phyloP scores from a whole-genome alignment of 1,284 basidiomycete species.

The Papiliotrema fonsecae region DNA sequence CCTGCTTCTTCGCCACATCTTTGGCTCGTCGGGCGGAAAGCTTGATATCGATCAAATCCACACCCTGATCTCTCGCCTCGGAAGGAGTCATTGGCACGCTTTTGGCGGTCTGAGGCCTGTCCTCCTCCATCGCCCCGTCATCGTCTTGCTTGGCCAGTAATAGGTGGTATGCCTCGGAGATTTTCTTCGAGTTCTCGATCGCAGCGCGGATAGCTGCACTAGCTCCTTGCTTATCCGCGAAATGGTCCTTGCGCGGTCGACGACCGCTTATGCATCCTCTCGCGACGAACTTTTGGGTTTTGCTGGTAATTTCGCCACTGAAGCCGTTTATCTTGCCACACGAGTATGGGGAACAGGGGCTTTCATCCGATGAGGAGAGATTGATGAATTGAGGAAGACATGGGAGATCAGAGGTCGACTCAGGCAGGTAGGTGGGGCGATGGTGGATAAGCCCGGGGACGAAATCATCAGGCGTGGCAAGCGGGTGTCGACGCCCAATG shows the following conservation, averaged over 20 bases:
- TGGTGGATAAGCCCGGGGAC: slow-evolving; percentile 34
- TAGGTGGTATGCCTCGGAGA: slow-evolving; percentile 1
- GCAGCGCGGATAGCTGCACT: slow-evolving; percentile 20
- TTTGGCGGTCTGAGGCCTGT: background rate
- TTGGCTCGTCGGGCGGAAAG: background rate
- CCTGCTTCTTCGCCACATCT: slow-evolving; percentile 2
- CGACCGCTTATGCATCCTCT: slow-evolving; percentile 12
- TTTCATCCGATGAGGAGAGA: background rate
- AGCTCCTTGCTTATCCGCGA: slow-evolving; percentile 17
- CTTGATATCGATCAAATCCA: slow-evolving; percentile 1
- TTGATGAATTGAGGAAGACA: slow-evolving; percentile 5
- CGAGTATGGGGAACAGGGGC: background rate
- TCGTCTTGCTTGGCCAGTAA: background rate
- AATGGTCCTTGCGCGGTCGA: slow-evolving; percentile 17
- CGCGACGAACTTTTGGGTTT: slow-evolving; percentile 5
- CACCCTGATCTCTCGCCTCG: slow-evolving; percentile 1
- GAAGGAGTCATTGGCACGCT: background rate
- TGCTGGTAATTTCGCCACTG: slow-evolving; percentile 1
- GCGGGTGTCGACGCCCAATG: slow-evolving; percentile 23
- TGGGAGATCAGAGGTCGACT: slow-evolving; percentile 4
- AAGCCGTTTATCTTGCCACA: slow-evolving; percentile 3
- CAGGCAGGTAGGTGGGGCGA: slow-evolving; percentile 10
- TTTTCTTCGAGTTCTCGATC: slow-evolving; percentile 17
- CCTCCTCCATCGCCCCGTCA: background rate
- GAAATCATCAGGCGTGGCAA: slow-evolving; percentile 33